Conservation (phyloP, 2,329 filamentous ascomycete species). For the Penicillium corylophilum region DNA sequence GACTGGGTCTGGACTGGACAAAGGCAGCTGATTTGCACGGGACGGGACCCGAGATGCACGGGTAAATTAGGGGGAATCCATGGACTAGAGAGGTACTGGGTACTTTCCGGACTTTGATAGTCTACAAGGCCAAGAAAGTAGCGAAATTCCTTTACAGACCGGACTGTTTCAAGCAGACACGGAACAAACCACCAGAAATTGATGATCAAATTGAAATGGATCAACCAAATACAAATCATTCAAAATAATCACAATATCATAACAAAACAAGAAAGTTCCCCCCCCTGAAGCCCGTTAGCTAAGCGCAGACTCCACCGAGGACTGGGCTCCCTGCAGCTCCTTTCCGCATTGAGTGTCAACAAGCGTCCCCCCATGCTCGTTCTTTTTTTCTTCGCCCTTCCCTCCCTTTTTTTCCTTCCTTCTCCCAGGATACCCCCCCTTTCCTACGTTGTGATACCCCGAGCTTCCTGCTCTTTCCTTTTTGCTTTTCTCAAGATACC, state of each 20-base stretch:
- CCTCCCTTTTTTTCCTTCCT: conserved; percentile 18
- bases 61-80: conserved; percentile 21
- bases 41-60: conserved; percentile 19
- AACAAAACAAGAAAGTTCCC: background rate
- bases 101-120: background rate
- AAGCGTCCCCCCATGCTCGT: conserved; percentile 13
- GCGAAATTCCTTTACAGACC: no score
- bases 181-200: background rate
- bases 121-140: no score
- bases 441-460: conserved; percentile 29
- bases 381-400: conserved; percentile 23
- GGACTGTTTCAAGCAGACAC: background rate
- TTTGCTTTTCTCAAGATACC: conserved; percentile 28
- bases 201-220: background rate
- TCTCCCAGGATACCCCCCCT: conserved; percentile 18
- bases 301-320: conserved; percentile 16
- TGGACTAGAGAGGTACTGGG: background rate
- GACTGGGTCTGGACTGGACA: conserved; percentile 5
- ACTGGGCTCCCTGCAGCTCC: conserved; percentile 29
- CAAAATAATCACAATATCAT: background rate
- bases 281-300: conserved; percentile 22
- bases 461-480: conserved; percentile 27
- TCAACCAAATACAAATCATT: background rate
- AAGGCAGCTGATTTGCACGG: conserved; percentile 14
- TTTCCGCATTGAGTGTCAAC: conserved; percentile 24